These are phyloP conservation scores for Allodekkera sacchari DNA, from an alignment of 805 yeast species.

Conservation along the genomic window DNA sequence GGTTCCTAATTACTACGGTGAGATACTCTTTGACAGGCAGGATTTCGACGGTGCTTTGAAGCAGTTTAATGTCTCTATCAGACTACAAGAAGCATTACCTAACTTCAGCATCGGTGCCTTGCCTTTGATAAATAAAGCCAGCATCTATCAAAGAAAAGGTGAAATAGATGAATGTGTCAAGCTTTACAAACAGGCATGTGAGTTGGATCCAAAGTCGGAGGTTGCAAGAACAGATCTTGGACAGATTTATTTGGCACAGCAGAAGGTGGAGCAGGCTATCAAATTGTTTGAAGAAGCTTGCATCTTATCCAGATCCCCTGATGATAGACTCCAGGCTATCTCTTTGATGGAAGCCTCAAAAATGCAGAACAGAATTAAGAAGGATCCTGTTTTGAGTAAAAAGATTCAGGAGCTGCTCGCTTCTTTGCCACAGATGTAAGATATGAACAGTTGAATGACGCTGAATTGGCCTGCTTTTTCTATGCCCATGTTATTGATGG, in stretches of 20 bases:
- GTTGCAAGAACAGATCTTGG: constrained; percentile 87
- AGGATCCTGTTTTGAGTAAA: constrained; percentile 55
- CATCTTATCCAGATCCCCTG: constrained; percentile 70
- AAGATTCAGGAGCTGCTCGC: constrained; percentile 57
- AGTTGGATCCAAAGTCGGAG: constrained; percentile 82
- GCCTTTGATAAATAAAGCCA: constrained; percentile 86
- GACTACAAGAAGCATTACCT: constrained; percentile 65
- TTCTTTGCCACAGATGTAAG: constrained; percentile 1
- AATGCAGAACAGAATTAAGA: constrained; percentile 71
- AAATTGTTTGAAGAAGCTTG: constrained; percentile 76
- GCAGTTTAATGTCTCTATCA: constrained; percentile 80
- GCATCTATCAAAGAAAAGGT: constrained; percentile 51
- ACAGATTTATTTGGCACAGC: constrained; percentile 79
- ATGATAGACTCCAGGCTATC: constrained; percentile 85
- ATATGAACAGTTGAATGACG: not conserved
- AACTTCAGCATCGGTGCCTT: constrained; percentile 76
- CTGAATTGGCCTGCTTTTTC: no score
- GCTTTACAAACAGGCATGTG: constrained; percentile 65
- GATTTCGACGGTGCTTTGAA: constrained; percentile 64
- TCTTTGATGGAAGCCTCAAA: constrained; percentile 90
- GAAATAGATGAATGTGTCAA: constrained; percentile 51
- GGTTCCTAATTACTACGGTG: constrained; percentile 93
- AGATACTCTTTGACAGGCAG: constrained; percentile 76
- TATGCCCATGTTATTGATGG: no score
- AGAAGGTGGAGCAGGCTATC: constrained; percentile 75